A percentile compares a stretch with the other conserved stretches of the same genome.
phyloP scores from a whole-genome alignment of 164 flowering plant genomes.

The Litsea cubeba region DNA sequence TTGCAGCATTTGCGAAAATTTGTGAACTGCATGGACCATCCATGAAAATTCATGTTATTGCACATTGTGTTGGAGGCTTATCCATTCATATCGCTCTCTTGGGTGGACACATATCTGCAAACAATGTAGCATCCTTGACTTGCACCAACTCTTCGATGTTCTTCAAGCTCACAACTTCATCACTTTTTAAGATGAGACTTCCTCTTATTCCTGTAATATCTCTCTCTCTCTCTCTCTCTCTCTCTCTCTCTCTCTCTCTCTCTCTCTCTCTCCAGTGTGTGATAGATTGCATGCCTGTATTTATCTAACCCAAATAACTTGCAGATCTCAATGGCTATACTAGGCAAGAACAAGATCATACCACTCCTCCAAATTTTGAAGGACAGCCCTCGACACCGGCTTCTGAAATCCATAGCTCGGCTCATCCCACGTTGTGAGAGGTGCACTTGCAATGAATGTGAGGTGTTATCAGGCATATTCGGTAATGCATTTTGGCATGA shows the following conservation, averaged over 20 bases:
- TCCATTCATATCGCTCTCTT: conserved; percentile 54
- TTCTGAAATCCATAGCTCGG: conserved; percentile 38
- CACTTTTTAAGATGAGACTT: conserved; percentile 55
- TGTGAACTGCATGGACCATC: conserved; percentile 31
- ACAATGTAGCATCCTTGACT: conserved; percentile 40
- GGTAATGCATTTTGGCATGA: conserved; percentile 58
- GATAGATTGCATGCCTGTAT: neutral
- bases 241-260: conserved; percentile 8
- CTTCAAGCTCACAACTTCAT: conserved; percentile 40
- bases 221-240: conserved; percentile 10
- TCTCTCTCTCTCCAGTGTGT: neutral
- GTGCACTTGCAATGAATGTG: conserved; percentile 53
- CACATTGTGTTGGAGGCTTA: conserved; percentile 64
- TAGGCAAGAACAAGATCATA: conserved; percentile 34
- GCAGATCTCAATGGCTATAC: conserved; percentile 45
- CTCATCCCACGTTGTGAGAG: conserved; percentile 51
- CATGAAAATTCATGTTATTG: conserved; percentile 42
- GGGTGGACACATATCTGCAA: conserved; percentile 51
- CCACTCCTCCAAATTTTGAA: conserved; percentile 24
- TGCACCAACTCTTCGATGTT: conserved; percentile 71
- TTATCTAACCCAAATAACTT: neutral
- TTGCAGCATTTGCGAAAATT: conserved; percentile 40
- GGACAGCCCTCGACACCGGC: conserved; percentile 24
- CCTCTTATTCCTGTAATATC: conserved; percentile 26
- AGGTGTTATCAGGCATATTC: conserved; percentile 52